Evolutionary conservation across 2,329 filamentous ascomycete genomes (phyloP).

Genomic region (Tolypocladium ophioglossoides): DNA sequence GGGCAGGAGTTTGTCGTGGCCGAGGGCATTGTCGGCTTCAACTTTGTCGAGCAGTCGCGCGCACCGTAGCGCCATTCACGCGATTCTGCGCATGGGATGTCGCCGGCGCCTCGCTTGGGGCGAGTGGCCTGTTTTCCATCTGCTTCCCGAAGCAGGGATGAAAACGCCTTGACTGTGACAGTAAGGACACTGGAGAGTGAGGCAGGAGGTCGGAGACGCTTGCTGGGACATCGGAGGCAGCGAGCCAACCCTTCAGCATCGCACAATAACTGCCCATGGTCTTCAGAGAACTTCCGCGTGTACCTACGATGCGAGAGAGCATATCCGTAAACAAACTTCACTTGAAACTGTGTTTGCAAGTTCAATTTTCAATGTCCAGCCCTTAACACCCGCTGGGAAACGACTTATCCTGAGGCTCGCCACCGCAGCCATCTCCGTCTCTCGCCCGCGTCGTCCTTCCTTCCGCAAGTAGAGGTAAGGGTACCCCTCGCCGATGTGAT

Average conservation of each 20-base stretch:
- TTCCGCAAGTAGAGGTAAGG: no score
- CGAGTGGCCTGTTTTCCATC: neutral
- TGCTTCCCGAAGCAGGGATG: neutral
- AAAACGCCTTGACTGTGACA: neutral
- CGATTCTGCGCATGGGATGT: neutral
- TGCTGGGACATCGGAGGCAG: neutral
- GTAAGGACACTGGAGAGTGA: no score
- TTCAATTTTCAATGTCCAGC: no score
- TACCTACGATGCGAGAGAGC: no score
- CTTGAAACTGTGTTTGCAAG: no score
- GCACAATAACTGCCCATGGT: neutral
- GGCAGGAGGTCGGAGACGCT: neutral
- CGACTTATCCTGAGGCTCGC: no score
- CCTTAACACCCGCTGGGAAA: no score
- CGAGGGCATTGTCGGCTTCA: slow-evolving; percentile 41
- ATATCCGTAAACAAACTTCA: no score
- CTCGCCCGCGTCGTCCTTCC: no score
- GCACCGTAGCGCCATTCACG: neutral
- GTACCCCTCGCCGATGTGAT: no score
- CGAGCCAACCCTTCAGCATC: neutral
- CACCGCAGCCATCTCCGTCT: no score
- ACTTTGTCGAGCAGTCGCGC: slow-evolving; percentile 17
- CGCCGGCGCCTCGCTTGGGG: neutral
- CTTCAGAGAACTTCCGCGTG: no score
- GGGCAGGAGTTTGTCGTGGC: slow-evolving; percentile 24